Evolutionary conservation across 768 basidiomycete genomes (phyloP), one percentile per base, ranked within the genome.

Genomic region (Boletus eberwhitei): DNA sequence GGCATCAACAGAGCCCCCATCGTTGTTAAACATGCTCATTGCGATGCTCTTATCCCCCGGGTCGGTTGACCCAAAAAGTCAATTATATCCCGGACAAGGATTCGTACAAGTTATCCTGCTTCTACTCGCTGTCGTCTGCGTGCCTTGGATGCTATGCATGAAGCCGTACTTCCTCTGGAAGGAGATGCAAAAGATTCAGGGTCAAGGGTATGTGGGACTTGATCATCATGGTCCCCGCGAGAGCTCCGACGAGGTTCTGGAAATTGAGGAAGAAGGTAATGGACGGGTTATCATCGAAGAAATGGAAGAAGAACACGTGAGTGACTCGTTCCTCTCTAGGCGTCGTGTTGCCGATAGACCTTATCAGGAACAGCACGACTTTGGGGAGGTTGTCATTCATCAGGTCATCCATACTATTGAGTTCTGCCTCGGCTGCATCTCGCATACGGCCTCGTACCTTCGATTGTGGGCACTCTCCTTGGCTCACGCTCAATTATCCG

Each of bases 331-430:
- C 36, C 58, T 46, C 17, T 37, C 51, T 54, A 37, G 51, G 51
- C 37, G 32, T 22, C 39, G 22, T 49, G 35, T 52, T 31, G 38
- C 50, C 54, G 40, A 62, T 53, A 21, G 26, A 48, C 58, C 44
- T 52, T 51, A 40, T 59, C 67, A 87, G 82, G 85, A 93, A 74
- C 79, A 90, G 45, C 92, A 95, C 69, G 93, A 97, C 66, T 92
- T 98, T 72, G 78, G 93, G 66, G 97, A 99, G 72, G 84, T 97
- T 54, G 83, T 97, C 22, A 90, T 98, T 55, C 96, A 99, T 73
- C 97, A 99, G 72, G 79, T 97, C 58, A 99, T 99, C 66, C 97
- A 98, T 73, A 96, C 94, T 24, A 98, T 99, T 73, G 97, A 99
- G 75, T 99, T 98, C 74, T 99, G 97, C 69, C 84, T 99, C 34